Base-by-base conservation (phyloP, 1,284 basidiomycete genomes). In the Calocybe gambosa region DNA sequence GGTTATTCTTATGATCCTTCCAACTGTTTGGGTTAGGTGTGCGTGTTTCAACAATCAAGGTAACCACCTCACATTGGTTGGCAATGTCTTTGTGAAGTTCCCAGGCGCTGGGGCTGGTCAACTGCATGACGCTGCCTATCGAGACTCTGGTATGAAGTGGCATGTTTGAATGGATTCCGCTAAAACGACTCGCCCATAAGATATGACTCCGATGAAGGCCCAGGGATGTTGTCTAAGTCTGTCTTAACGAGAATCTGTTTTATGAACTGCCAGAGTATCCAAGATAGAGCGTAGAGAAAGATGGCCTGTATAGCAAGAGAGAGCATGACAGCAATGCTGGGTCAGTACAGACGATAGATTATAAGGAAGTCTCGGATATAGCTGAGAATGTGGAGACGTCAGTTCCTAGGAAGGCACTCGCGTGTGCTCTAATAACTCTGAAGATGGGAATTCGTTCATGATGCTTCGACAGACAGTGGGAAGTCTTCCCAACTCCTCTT, bases 161-260 rank as follows among this genome's bases (percentile, higher is more conserved):
- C n/a, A n/a, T n/a, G n/a, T n/a, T n/a, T n/a, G n/a, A n/a, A n/a
- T 44, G 13, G 6, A 25, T 16, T 16, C 25, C 60, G 61, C 58
- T 47, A 49, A 58, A 49, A 47, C 52, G 37, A 54, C 57, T n/a
- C 62, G 63, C 19, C 49, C 29, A 12, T 56, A 45, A 4, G 49
- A 45, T 1, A 64, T 63, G 3, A 63, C 62, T 18, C 63, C 61
- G 15, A 65, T 46, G 37, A 60, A 61, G 29, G 29, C 13, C 29
- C 29, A 31, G 29, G 29, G 29, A 31, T 31, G 12, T 31, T 31
- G 29, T 31, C 29, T 60, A 65, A 49, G 3, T 55, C 45, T 13
- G 54, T 55, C 31, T 55, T 60, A 19, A 50, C 42, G 16, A 62
- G 16, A 2, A 58, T 5, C 4, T 25, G 12, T 21, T 25, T 20